A percentile compares a stretch with the other conserved stretches of the same genome.
These are phyloP conservation scores for Aspergillus versicolor DNA, from an alignment of 2,329 filamentous ascomycete genomes.

Conservation along the genomic window DNA sequence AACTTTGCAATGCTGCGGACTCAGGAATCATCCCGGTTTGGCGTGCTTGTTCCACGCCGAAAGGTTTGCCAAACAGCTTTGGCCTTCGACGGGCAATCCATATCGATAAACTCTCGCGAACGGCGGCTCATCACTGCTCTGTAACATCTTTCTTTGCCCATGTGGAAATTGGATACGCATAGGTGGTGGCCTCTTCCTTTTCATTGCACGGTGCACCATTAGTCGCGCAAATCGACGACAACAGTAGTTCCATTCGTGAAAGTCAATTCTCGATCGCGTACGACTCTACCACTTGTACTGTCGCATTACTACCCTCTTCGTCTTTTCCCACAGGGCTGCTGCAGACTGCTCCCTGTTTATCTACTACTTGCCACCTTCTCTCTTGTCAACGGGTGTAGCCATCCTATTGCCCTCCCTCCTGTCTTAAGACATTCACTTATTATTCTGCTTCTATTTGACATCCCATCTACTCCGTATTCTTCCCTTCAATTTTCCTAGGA, in stretches of 20 bases:
- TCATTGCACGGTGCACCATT: neutral
- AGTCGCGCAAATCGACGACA: neutral
- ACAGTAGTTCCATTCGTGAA: neutral
- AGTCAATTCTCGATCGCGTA: constrained; percentile 6
- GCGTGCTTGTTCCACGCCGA: constrained; percentile 24
- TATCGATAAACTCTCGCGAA: constrained; percentile 7
- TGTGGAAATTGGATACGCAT: neutral
- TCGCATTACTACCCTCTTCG: neutral
- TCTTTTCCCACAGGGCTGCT: constrained; percentile 13
- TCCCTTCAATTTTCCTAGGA: constrained; percentile 1
- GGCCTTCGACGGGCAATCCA: constrained; percentile 1
- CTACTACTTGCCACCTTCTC: constrained; percentile 13
- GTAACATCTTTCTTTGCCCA: too few species aligned
- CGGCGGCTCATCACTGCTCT: neutral
- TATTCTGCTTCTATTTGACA: neutral
- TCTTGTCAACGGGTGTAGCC: constrained; percentile 7
- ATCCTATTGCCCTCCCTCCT: constrained; percentile 6
- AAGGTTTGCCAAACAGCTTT: constrained; percentile 18
- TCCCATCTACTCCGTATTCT: neutral
- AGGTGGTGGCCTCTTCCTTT: neutral
- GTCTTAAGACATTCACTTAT: constrained; percentile 7
- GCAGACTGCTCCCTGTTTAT: constrained; percentile 3
- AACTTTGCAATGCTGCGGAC: constrained; percentile 19
- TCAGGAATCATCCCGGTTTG: constrained; percentile 12
- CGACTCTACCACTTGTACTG: neutral